phyloP scores from a whole-genome alignment of 192 early-diverging fungal genomes.

The Diversispora epigaea region DNA sequence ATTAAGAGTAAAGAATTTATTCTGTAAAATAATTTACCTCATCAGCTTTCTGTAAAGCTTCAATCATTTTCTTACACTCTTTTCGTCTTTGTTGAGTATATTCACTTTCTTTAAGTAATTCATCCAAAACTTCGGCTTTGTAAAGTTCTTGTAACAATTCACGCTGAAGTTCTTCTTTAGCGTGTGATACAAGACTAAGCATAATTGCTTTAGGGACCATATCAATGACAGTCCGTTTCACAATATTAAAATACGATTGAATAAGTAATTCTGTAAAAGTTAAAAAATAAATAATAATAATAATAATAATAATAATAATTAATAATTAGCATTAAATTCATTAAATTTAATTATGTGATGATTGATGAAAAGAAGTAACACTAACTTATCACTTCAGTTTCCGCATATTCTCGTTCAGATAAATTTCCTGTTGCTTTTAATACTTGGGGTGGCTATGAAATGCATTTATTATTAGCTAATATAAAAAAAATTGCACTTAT shows the following conservation, averaged over 20 bases:
- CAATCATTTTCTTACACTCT: constrained; percentile 99
- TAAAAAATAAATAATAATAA: constrained; percentile 20
- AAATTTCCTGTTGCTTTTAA: constrained; percentile 94
- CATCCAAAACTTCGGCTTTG: constrained; percentile 91
- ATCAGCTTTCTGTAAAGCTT: constrained; percentile 80
- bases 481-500: too few relatives aligned
- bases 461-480: background rate
- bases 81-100: constrained; percentile 82
- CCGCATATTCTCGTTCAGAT: constrained; percentile 96
- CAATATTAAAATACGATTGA: constrained; percentile 97
- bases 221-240: constrained; percentile 95
- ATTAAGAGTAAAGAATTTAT: too few relatives aligned
- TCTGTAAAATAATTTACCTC: constrained; percentile 41
- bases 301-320: background rate
- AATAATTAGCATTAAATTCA: background rate
- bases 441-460: constrained; percentile 72
- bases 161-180: constrained; percentile 93
- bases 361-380: too few relatives aligned
- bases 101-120: constrained; percentile 95
- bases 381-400: constrained; percentile 98
- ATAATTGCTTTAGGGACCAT: constrained; percentile 99
- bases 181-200: constrained; percentile 89
- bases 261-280: constrained; percentile 71
- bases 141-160: constrained; percentile 95
- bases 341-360: background rate